Conservation (phyloP, 208 protist genomes). For the Tritrichomonas foetus region DNA sequence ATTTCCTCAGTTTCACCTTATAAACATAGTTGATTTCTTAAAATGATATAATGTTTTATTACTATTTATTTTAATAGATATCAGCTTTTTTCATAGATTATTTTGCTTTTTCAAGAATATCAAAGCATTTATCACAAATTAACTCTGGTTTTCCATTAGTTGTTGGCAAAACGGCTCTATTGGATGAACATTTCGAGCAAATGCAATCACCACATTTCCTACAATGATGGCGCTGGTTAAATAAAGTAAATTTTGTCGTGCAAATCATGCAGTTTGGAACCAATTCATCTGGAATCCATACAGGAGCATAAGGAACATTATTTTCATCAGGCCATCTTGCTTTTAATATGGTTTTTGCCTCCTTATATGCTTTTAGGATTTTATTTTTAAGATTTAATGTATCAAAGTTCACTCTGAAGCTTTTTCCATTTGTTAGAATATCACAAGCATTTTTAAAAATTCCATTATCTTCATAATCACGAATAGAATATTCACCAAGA, state of each 20-base stretch:
- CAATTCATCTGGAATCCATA: constrained; percentile 2
- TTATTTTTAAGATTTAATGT: background rate
- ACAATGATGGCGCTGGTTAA: background rate
- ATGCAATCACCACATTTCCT: constrained; percentile 1
- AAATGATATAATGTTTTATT: no score
- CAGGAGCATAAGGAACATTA: background rate
- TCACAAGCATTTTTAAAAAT: background rate
- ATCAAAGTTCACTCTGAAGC: constrained; percentile 3
- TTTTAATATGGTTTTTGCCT: background rate
- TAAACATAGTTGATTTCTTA: no score
- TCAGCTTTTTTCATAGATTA: no score
- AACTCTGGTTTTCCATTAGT: no score
- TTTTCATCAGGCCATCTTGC: background rate
- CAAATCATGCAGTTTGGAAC: background rate
- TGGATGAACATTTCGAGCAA: background rate
- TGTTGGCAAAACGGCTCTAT: no score
- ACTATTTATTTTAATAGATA: no score
- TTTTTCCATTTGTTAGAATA: background rate
- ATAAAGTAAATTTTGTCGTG: background rate
- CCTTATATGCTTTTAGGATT: background rate
- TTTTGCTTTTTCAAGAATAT: no score
- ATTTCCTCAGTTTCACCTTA: no score
- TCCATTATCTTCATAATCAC: background rate
- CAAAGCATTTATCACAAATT: no score
- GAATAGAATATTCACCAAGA: background rate